Base-by-base conservation (phyloP, 768 basidiomycete genomes). In the Tulasnella sp. region DNA sequence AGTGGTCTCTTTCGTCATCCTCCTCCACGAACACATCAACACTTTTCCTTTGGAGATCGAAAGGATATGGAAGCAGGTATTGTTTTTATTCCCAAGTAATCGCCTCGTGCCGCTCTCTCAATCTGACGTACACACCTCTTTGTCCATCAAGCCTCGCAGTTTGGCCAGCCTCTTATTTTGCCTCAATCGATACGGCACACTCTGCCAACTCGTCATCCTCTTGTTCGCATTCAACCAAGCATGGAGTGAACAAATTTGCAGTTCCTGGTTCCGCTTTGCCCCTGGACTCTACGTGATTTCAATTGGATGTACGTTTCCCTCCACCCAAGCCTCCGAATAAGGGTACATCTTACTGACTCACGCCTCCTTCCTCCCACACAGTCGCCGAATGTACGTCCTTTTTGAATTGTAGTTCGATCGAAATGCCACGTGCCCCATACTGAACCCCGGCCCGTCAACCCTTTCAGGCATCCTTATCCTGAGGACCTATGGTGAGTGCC, bases 21-120 rank as follows among this genome's bases (percentile, higher is more conserved):
- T 70, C 37, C 36, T 70, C 40, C 40, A 42, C 22, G 69, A 70
- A 38, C 69, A 70, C 40, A 29, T 70, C 69, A 19, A 38, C 36
- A 70, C 69, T 14, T 38, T 70, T 8, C 69, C 69, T 11, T 36
- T 38, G 40, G 69, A 70, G 29, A 42, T 70, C 7, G 69, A 70
- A 70, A 38, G 69, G 40, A 70, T 70, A 70, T 70, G 69, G 69
- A 70, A 70, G 38, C 69, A 70, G 69, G 69, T 70, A 70, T 25
- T 9, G 7, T 8, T 36, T 39, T 42, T 25, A 2, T 3, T 25
- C 67, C 12, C 8, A 25, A 34, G 15, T 34, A 34, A 29, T 9
- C 31, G 29, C 15, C 29, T 34, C 8, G 9, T 25, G 8, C 29
- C 3, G 11, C 15, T 64, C 29, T 31, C 25, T 64, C 31, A 3